phyloP scores from a whole-genome alignment of 352 stramenopile species.

The Discostella stelligera region DNA sequence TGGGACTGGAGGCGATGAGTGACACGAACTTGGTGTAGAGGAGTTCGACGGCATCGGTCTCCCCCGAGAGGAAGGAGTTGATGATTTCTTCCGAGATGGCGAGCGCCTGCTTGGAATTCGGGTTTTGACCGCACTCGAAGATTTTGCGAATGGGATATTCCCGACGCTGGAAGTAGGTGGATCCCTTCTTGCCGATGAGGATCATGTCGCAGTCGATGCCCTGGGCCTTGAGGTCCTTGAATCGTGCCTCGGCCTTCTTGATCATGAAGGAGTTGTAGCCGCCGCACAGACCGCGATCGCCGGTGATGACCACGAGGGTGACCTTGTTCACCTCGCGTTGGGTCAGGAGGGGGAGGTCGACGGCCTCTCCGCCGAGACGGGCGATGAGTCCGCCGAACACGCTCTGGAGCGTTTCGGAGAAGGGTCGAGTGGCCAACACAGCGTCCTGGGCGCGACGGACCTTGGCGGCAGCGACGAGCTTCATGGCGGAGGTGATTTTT shows the following conservation, averaged over 20 bases:
- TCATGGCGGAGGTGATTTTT: conserved; percentile 89
- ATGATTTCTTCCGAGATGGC: conserved; percentile 85
- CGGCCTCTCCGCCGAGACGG: conserved; percentile 80
- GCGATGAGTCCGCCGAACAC: conserved; percentile 84
- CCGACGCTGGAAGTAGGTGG: conserved; percentile 81
- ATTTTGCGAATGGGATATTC: conserved; percentile 78
- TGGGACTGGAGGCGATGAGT: conserved; percentile 83
- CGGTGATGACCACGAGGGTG: conserved; percentile 83
- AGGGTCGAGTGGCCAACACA: conserved; percentile 84
- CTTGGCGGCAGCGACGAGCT: conserved; percentile 87
- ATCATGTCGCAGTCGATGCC: conserved; percentile 84
- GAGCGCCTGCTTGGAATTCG: conserved; percentile 81
- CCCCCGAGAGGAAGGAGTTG: conserved; percentile 82
- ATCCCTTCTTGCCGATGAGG: conserved; percentile 86
- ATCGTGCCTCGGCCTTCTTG: conserved; percentile 84
- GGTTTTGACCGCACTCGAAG: conserved; percentile 83
- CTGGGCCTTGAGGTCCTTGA: conserved; percentile 77
- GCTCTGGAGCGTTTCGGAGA: conserved; percentile 86
- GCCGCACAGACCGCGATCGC: conserved; percentile 86
- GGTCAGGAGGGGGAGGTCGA: conserved; percentile 85
- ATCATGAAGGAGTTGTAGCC: conserved; percentile 89
- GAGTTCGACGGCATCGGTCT: conserved; percentile 86
- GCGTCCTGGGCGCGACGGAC: conserved; percentile 84
- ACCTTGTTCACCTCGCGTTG: conserved; percentile 87
- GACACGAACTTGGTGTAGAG: conserved; percentile 88